A percentile compares a stretch with the other conserved stretches of the same genome.
phyloP scores from a whole-genome alignment of 2,329 filamentous ascomycete genomes.

The Arthrinium puccinioides region DNA sequence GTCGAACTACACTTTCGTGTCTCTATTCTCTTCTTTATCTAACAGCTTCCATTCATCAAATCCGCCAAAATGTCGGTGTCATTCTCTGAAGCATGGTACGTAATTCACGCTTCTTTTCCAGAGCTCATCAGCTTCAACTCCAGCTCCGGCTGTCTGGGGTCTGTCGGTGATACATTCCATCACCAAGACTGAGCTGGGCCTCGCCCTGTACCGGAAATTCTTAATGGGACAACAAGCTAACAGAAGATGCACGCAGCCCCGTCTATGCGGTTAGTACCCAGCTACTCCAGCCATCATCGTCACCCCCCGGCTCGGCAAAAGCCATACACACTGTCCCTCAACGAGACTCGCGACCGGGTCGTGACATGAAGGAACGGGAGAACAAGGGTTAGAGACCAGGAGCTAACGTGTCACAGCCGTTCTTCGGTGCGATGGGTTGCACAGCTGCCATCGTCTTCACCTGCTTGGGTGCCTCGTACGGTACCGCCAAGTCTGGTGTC shows the following conservation, averaged over 20 bases:
- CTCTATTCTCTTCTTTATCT: conserved; percentile 7
- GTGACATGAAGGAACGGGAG: conserved; percentile 8
- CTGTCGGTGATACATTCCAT: too few relatives aligned
- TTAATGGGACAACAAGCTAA: too few relatives aligned
- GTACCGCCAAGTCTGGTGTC: conserved; percentile 98
- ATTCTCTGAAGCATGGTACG: conserved; percentile 26
- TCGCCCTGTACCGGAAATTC: too few relatives aligned
- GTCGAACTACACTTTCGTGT: not conserved
- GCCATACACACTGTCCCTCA: too few relatives aligned
- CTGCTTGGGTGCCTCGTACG: conserved; percentile 93
- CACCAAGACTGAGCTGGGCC: too few relatives aligned
- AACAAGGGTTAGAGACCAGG: not conserved
- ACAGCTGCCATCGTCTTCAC: conserved; percentile 92
- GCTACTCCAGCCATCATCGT: conserved; percentile 10
- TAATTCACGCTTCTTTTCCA: conserved; percentile 15
- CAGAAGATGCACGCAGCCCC: too few relatives aligned
- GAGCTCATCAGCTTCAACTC: conserved; percentile 2
- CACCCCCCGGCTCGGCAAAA: too few relatives aligned
- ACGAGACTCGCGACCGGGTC: conserved; percentile 11
- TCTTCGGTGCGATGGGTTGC: conserved; percentile 83
- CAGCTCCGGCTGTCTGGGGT: too few relatives aligned
- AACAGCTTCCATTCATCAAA: conserved; percentile 6
- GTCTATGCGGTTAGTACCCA: conserved; percentile 90
- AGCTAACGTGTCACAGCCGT: conserved; percentile 38
- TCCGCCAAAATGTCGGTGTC: conserved; percentile 15